Percentiles rank a stretch among this genome's conserved stretches.
Evolutionary conservation across 352 stramenopile species (phyloP).

Genomic region (Heterotrichella gracilis): DNA sequence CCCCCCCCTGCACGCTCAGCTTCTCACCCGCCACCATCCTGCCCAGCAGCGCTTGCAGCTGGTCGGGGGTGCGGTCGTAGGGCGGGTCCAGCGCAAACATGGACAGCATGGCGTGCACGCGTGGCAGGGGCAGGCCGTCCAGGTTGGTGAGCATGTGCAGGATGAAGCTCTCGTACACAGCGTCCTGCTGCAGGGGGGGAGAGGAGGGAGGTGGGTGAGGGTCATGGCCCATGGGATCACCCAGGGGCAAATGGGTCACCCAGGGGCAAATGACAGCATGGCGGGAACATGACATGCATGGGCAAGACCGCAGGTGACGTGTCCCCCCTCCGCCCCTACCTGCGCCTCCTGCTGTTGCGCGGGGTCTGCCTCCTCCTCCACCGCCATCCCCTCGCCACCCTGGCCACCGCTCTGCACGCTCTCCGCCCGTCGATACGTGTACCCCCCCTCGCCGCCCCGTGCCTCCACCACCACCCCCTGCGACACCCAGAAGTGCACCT

Average conservation of each 20-base stretch:
- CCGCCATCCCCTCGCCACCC: constrained; percentile 13
- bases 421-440: constrained; percentile 13
- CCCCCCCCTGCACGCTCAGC: too few species aligned
- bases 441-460: neutral
- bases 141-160: constrained; percentile 69
- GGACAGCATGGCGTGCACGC: constrained; percentile 68
- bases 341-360: constrained; percentile 50
- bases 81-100: too few species aligned
- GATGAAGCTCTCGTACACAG: constrained; percentile 67
- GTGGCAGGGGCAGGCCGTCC: constrained; percentile 44
- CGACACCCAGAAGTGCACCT: constrained; percentile 33
- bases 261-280: too few species aligned
- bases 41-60: too few species aligned
- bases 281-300: too few species aligned
- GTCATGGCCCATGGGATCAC: too few species aligned
- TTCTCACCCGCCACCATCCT: too few species aligned
- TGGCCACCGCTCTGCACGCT: constrained; percentile 14
- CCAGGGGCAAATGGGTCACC: too few species aligned
- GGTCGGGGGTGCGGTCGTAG: too few species aligned
- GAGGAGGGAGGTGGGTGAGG: too few species aligned
- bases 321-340: constrained; percentile 50
- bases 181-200: too few species aligned
- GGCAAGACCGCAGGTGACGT: too few species aligned
- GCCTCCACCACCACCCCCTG: constrained; percentile 26
- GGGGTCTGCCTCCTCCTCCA: constrained; percentile 30